phyloP scores from a whole-genome alignment of 2,329 filamentous ascomycete genomes.

The Diaporthe destruens region DNA sequence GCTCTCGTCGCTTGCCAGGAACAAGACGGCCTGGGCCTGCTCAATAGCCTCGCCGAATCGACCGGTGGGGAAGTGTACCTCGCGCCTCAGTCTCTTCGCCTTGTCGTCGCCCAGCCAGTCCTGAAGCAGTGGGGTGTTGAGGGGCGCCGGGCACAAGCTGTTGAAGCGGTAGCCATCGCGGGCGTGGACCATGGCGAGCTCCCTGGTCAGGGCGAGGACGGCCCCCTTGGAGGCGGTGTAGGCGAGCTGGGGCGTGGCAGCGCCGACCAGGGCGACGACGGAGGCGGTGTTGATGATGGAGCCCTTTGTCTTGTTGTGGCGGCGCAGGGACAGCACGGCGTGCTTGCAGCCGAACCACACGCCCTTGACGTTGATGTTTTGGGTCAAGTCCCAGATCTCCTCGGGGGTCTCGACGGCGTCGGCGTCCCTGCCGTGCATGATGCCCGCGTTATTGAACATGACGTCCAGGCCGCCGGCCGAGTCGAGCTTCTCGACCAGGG shows the following conservation, averaged over 20 bases:
- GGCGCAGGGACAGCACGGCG: slow-evolving; percentile 83
- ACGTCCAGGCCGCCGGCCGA: slow-evolving; percentile 89
- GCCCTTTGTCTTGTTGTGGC: slow-evolving; percentile 81
- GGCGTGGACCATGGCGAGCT: slow-evolving; percentile 92
- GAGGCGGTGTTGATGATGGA: slow-evolving; percentile 95
- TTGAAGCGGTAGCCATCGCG: slow-evolving; percentile 92
- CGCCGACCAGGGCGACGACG: slow-evolving; percentile 87
- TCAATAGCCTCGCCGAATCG: slow-evolving; percentile 95
- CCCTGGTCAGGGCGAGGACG: slow-evolving; percentile 88
- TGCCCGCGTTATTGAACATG: slow-evolving; percentile 98
- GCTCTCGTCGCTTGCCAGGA: slow-evolving; percentile 88
- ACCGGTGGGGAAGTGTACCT: slow-evolving; percentile 90
- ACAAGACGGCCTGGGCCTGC: slow-evolving; percentile 90
- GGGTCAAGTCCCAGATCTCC: slow-evolving; percentile 93
- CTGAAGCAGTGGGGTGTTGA: slow-evolving; percentile 92
- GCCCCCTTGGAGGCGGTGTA: slow-evolving; percentile 97
- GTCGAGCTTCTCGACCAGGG: slow-evolving; percentile 81
- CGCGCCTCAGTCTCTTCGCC: slow-evolving; percentile 83
- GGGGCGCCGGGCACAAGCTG: slow-evolving; percentile 86
- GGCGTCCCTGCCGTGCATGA: slow-evolving; percentile 89
- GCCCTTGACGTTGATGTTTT: slow-evolving; percentile 96
- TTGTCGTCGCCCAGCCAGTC: slow-evolving; percentile 93
- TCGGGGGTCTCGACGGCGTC: slow-evolving; percentile 88
- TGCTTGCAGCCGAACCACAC: slow-evolving; percentile 98
- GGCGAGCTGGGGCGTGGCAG: slow-evolving; percentile 88